Base-by-base conservation (phyloP, 2,329 filamentous ascomycete genomes). In the Lasiodiplodia citricola region DNA sequence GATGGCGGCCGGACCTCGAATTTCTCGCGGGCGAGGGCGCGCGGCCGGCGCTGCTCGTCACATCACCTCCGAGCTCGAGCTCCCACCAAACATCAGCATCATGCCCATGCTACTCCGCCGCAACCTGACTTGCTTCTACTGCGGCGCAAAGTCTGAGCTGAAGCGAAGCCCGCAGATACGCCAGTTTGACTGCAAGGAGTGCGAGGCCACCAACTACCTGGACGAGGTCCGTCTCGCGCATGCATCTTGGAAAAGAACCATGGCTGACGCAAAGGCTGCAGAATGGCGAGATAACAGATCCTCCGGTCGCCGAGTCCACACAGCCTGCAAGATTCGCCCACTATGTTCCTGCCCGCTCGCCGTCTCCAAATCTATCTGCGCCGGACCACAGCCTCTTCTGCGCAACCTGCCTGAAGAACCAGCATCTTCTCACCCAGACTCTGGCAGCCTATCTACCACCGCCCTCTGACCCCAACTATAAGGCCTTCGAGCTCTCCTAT, bases 241-340 rank as follows among this genome's bases (percentile, higher is more conserved):
- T 21, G 18, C 41, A 11, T 54, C 13, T 18, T 38, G 6, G 11
- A 62, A 23, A 62, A 11, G 41, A 28, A 35, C 3, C 18, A 70
- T 69, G 54, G 38, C 66, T 67, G 75, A 73, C 44, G 69, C 72
- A n/a, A 73, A 71, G n/a, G 3, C 38, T 69, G 2, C 75, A 96
- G 92, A 88, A 93, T 78, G 95, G 95, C 75, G 90, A 96, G 63
- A 96, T 98, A 72, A 91, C 92, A 68, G 95, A 99, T 79, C 93
- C 94, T 31, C 94, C 93, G 2, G 84, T 90, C 28, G 81, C 86
- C 23, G 87, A 87, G 69, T 86, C 85, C n/a, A 81, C 82, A 67
- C 76, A 80, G 70, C 75, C 78, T 50, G 76, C 81, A n/a, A 80
- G 81, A 68, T 90, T 84, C 77, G 86, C 79, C 56, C 75, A 75